Conservation (phyloP, 306 rosid species). For the Dalbergia oliveri region DNA sequence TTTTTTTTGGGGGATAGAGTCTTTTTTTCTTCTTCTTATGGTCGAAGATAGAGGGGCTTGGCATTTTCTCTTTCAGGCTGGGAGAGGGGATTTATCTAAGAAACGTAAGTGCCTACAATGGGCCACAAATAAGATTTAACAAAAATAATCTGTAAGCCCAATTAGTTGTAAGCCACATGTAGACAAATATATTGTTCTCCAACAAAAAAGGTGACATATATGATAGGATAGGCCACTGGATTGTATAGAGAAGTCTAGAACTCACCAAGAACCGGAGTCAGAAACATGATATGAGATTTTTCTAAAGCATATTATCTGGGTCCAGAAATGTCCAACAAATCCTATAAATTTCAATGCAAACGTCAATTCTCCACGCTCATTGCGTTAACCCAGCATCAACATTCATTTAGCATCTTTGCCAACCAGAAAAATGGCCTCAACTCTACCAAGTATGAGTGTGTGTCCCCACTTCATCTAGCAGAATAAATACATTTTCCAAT, state of each 20-base stretch:
- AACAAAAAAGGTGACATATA: background rate
- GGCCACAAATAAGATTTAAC: background rate
- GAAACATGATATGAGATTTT: constrained; percentile 3
- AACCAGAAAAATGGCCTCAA: constrained; percentile 34
- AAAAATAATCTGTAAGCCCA: background rate
- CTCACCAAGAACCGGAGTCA: constrained; percentile 4
- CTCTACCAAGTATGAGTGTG: constrained; percentile 28
- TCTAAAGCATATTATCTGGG: background rate
- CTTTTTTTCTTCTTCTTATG: no score
- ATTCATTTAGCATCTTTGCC: background rate
- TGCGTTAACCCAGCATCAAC: background rate
- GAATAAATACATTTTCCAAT: constrained; percentile 29
- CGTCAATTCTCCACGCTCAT: background rate
- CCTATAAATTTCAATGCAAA: constrained; percentile 46
- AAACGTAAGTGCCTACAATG: background rate
- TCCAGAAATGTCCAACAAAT: constrained; percentile 46
- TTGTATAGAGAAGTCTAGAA: constrained; percentile 46
- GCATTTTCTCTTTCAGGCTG: no score
- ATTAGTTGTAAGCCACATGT: background rate
- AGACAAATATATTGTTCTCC: background rate
- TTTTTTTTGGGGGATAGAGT: no score
- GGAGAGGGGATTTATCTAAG: no score
- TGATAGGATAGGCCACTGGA: background rate
- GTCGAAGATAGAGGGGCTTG: no score
- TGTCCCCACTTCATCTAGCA: constrained; percentile 41